These are phyloP conservation scores for Amaranthus palmeri DNA, from an alignment of 148 eudicot species.

Conservation along the genomic window DNA sequence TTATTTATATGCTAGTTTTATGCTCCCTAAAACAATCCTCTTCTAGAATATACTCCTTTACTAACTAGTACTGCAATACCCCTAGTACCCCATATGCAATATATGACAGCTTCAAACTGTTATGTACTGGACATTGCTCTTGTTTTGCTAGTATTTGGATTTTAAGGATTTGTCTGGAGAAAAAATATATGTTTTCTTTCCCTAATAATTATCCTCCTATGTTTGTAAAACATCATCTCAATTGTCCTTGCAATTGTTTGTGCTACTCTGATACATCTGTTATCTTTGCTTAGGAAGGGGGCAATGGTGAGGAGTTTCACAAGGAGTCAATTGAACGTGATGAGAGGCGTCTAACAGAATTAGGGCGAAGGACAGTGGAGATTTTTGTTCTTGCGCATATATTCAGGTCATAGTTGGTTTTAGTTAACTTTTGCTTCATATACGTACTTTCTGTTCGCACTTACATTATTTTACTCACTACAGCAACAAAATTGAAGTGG, in stretches of 20 bases:
- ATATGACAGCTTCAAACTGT: no score
- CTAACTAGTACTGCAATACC: no score
- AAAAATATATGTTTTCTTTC: neutral
- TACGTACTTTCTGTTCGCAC: neutral
- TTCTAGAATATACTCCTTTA: no score
- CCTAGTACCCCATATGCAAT: no score
- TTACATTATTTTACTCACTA: constrained; percentile 14
- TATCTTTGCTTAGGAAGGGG: constrained; percentile 57
- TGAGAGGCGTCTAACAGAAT: constrained; percentile 85
- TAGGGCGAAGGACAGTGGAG: constrained; percentile 94
- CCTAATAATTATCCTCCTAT: neutral
- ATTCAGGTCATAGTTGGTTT: constrained; percentile 48
- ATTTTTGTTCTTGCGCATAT: constrained; percentile 81
- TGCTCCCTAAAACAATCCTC: no score
- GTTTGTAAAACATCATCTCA: neutral
- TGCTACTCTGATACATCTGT: constrained; percentile 2
- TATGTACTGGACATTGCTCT: no score
- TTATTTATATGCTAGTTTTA: no score
- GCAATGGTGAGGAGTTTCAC: constrained; percentile 70
- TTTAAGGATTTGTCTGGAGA: no score
- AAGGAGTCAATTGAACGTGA: constrained; percentile 87
- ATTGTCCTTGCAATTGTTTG: neutral
- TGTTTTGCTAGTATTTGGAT: no score
- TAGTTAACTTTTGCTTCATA: neutral
- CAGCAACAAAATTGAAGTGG: constrained; percentile 87